A percentile compares a stretch with the other conserved stretches of the same genome.
Evolutionary conservation across 331 rosid species (phyloP).

Genomic region (Pyracantha coccinea): DNA sequence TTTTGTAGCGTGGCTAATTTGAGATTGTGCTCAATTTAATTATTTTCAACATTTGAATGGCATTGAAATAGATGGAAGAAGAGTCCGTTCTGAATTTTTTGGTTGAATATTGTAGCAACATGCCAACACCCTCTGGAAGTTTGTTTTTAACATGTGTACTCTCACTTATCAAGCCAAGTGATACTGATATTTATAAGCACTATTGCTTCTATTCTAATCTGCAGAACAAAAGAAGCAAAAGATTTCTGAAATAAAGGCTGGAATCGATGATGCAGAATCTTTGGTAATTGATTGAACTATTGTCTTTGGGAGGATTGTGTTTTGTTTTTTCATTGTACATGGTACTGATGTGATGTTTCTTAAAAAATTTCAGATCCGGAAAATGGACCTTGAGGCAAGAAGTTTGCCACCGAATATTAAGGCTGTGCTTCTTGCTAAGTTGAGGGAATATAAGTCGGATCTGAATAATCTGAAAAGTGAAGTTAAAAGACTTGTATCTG

Average conservation of each 20-base stretch:
- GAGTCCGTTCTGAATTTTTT: background rate
- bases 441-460: constrained; percentile 95
- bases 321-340: background rate
- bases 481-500: constrained; percentile 67
- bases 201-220: background rate
- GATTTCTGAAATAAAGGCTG: constrained; percentile 66
- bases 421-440: constrained; percentile 81
- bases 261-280: constrained; percentile 86
- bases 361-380: constrained; percentile 52
- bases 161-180: background rate
- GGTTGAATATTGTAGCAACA: background rate
- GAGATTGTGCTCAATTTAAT: background rate
- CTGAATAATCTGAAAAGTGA: constrained; percentile 83
- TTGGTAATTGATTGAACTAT: constrained; percentile 41
- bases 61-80: background rate
- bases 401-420: constrained; percentile 82
- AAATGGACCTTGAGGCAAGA: constrained; percentile 98
- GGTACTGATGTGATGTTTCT: constrained; percentile 11
- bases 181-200: background rate
- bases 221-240: constrained; percentile 93
- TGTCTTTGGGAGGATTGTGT: constrained; percentile 9
- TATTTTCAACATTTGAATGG: background rate
- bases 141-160: background rate
- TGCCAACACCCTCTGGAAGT: too few species aligned
- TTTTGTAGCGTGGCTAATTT: background rate